Base-by-base conservation (phyloP, 2,329 filamentous ascomycete genomes). In the Paecilomyces variotii region DNA sequence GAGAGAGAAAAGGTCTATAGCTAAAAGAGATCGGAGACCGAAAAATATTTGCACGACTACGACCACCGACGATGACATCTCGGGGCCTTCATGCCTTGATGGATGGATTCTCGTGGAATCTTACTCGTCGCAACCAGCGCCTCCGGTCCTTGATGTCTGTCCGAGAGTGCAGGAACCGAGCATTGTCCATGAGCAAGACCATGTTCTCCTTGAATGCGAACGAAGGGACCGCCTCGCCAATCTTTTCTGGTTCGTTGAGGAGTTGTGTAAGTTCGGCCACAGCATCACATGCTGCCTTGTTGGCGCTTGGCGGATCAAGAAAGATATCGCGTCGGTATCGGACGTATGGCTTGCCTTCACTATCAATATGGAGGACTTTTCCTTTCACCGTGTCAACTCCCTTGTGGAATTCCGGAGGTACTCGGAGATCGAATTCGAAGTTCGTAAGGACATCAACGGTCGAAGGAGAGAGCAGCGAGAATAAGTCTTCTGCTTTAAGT, bases 81-180 rank as follows among this genome's bases (percentile, higher is more conserved):
- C n/a, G 19, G 11, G 7, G 30, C 2, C 14, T 24, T 45, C 4
- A 45, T 24, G 39, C 14, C 14, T 24, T 45, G 5, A 45, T 19
- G 4, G 39, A 19, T 4, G 39, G 39, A n/a, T 45, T 45, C 10
- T 52, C 57, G 27, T 57, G 39, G 27, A 59, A 61, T 12, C 57
- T 24, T 10, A 60, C 34, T 10, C 59, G 56, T 25, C 59, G 32
- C 45, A 60, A 55, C 51, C 57, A 60, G 10, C 59, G 50, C n/a
- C 34, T 54, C 2, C 56, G 59, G 39, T 60, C 59, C 51, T 58
- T 60, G 56, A 60, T 60, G 45, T 60, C 45, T n/a, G 56, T 60
- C 30, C 59, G 56, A 10, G 51, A 58, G 54, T 60, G 59, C 51
- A 60, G 45, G 30, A 55, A 60, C 9, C 59, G 56, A 14, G 59